These are phyloP conservation scores for Morella rubra DNA, from an alignment of 306 rosid genomes.

Conservation along the genomic window DNA sequence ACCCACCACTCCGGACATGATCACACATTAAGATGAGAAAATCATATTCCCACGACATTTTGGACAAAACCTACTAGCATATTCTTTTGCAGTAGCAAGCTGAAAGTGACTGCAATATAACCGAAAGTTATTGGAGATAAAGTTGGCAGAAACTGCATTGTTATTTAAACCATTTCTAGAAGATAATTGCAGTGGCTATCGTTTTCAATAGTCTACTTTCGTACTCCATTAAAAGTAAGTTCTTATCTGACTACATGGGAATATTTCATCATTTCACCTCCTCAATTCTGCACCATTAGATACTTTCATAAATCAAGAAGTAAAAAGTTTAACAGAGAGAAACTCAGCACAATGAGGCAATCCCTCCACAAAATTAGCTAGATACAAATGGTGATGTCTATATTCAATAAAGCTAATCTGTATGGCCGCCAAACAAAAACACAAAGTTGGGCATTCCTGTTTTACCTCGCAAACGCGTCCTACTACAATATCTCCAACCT, in stretches of 20 bases:
- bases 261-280: no score
- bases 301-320: not conserved
- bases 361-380: not conserved
- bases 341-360: not conserved
- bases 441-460: not conserved
- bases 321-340: not conserved
- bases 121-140: no score
- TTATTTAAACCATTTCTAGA: no score
- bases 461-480: constrained; percentile 87
- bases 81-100: not conserved
- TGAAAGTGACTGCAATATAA: no score
- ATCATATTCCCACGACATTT: not conserved
- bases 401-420: not conserved
- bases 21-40: not conserved
- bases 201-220: no score
- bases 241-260: no score
- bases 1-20: no score
- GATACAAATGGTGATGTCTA: not conserved
- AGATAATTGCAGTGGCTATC: no score
- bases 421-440: not conserved
- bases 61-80: not conserved
- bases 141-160: no score
- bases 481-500: constrained; percentile 83
- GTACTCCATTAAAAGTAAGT: no score
- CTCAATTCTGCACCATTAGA: no score